A percentile compares a stretch with the other conserved stretches of the same genome.
Evolutionary conservation across 257 asterid genomes (phyloP).

Genomic region (Nicotiana paniculata): DNA sequence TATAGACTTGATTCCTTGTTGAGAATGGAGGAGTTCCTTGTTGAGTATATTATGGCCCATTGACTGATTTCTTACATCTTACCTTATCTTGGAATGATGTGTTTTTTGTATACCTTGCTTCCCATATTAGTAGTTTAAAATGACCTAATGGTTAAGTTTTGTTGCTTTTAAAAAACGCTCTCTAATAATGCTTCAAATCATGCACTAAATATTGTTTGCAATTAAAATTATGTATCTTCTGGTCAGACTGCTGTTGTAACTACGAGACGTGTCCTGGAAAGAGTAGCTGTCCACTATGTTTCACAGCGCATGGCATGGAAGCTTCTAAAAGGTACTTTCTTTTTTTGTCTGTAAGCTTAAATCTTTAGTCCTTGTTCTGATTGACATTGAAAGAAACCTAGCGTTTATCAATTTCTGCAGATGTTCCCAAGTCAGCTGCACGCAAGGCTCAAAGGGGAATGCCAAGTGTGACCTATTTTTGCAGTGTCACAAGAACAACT

Average conservation of each 20-base stretch:
- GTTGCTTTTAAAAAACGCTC: background rate
- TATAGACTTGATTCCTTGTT: background rate
- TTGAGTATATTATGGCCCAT: background rate
- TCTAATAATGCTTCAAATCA: background rate
- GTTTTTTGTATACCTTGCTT: background rate
- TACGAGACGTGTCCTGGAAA: slow-evolving; percentile 74
- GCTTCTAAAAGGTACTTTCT: slow-evolving; percentile 73
- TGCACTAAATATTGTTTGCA: background rate
- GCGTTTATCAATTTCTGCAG: slow-evolving; percentile 26
- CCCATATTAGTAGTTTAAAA: background rate
- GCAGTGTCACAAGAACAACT: slow-evolving; percentile 65
- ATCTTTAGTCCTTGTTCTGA: background rate
- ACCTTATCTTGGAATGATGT: background rate
- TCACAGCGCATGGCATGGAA: slow-evolving; percentile 95
- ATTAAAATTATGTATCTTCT: slow-evolving; percentile 2
- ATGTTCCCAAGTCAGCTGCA: slow-evolving; percentile 76
- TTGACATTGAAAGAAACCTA: background rate
- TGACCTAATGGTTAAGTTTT: background rate
- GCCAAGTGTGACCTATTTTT: slow-evolving; percentile 44
- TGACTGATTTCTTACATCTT: background rate
- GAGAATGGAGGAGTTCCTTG: background rate
- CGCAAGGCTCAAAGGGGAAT: slow-evolving; percentile 80
- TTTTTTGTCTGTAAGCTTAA: background rate
- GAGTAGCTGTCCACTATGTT: slow-evolving; percentile 72
- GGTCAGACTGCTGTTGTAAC: slow-evolving; percentile 69